Conservation (phyloP, 208 protist genomes). For the Trypanosoma scelopori region DNA sequence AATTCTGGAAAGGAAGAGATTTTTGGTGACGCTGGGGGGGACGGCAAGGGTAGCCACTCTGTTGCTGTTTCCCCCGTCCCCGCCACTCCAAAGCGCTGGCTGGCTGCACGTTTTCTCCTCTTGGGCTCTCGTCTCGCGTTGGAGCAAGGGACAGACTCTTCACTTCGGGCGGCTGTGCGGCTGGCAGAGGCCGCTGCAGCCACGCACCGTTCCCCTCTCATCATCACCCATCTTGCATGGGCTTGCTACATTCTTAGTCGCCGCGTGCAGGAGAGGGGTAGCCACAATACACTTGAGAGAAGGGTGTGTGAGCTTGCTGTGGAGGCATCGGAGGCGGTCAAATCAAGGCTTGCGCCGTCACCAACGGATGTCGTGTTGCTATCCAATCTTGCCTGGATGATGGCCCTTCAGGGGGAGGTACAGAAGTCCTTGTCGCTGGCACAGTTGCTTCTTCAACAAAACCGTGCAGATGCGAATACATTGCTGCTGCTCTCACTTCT, state of each 20-base stretch:
- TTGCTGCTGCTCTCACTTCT: constrained; percentile 62
- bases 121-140: constrained; percentile 41
- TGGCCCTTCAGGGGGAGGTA: constrained; percentile 43
- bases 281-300: constrained; percentile 6
- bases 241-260: constrained; percentile 28
- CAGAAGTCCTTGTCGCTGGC: constrained; percentile 29
- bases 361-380: constrained; percentile 35
- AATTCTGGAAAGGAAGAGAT: background rate
- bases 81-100: constrained; percentile 26
- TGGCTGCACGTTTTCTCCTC: constrained; percentile 60
- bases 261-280: constrained; percentile 13
- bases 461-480: constrained; percentile 46
- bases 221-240: constrained; percentile 41
- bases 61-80: no score
- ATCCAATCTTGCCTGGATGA: constrained; percentile 56
- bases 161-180: constrained; percentile 31
- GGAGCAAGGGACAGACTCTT: constrained; percentile 26
- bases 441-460: constrained; percentile 27
- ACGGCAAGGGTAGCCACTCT: background rate
- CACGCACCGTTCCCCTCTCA: constrained; percentile 39
- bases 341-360: constrained; percentile 5
- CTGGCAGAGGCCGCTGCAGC: constrained; percentile 46
- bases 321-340: constrained; percentile 3
- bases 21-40: background rate
- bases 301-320: constrained; percentile 7